Evolutionary conservation across 2,329 filamentous ascomycete species (phyloP), one percentile per base, ranked within the genome.

Genomic region (Pseudodiploospora longispora): DNA sequence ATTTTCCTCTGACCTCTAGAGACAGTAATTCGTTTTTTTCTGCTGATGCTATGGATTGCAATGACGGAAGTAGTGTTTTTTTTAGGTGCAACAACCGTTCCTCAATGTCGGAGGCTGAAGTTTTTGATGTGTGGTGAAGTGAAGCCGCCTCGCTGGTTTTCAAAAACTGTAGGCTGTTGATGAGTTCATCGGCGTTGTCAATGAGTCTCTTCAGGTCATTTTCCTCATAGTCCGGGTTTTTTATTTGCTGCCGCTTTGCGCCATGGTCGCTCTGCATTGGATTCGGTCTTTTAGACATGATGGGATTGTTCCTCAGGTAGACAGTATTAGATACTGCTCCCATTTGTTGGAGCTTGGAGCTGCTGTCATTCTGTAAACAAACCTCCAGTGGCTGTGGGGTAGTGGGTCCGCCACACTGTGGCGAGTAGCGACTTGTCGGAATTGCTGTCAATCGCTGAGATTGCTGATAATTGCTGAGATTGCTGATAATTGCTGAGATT

Each of bases 231-330:
- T n/a, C n/a, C n/a, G n/a, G n/a, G n/a, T n/a, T n/a, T n/a, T n/a
- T n/a, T n/a, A n/a, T n/a, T n/a, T n/a, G 38, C 7, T 38, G 44
- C 34, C 48, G 44, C 34, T 55, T 55, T 27, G 30, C 31, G 19
- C 39, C 32, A 27, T 40, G 42, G 10, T 40, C 38, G 6, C 30
- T 33, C 4, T 28, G 28, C 8, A 12, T 29, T 10, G 36, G 12
- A 31, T 41, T 38, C 30, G 42, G 41, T 10, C 68, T 64, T 53
- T 71, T 71, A 19, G 60, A 55, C 68, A 70, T 71, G 35, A 34
- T 9, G 9, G 32, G 32, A 34, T 34, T 9, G 9, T 19, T 3
- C 2, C 19, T 19, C n/a, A n/a, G n/a, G n/a, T n/a, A n/a, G n/a
- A n/a, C n/a, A n/a, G n/a, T n/a, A n/a, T n/a, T n/a, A n/a, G n/a